Percentiles rank a stretch among this genome's conserved stretches.
Conservation (phyloP, 108 stramenopile species). For the Cyclotella distinguenda region DNA sequence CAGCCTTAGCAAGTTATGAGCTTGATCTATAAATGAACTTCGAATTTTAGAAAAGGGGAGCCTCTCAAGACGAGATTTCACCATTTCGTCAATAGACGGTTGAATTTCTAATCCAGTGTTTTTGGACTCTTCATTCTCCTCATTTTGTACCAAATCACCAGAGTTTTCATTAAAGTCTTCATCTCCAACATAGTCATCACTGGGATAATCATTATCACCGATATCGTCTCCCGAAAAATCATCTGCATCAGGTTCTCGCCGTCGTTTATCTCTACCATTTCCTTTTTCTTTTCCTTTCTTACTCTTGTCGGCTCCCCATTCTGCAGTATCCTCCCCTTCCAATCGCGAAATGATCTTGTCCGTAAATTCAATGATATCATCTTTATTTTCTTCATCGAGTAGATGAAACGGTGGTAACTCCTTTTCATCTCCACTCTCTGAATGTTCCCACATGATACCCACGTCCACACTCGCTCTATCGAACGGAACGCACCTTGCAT, state of each 20-base stretch:
- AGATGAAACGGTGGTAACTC: slow-evolving; percentile 14
- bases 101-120: too few species aligned
- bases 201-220: slow-evolving; percentile 29
- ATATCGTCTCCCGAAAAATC: slow-evolving; percentile 22
- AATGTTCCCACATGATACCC: slow-evolving; percentile 45
- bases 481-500: slow-evolving; percentile 54
- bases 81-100: slow-evolving; percentile 12
- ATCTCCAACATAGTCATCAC: slow-evolving; percentile 12
- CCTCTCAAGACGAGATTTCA: slow-evolving; percentile 23
- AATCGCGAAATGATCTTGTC: slow-evolving; percentile 16
- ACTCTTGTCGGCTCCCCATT: not conserved
- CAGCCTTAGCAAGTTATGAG: slow-evolving; percentile 6
- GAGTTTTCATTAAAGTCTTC: slow-evolving; percentile 6
- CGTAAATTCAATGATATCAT: slow-evolving; percentile 10
- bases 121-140: not conserved
- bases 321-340: slow-evolving; percentile 22
- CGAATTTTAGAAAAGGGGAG: slow-evolving; percentile 14
- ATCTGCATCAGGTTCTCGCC: slow-evolving; percentile 6
- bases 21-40: slow-evolving; percentile 22
- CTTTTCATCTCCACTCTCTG: slow-evolving; percentile 1
- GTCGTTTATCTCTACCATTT: not conserved
- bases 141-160: not conserved
- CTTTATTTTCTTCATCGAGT: slow-evolving; percentile 9
- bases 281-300: not conserved
- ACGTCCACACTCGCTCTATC: slow-evolving; percentile 65